phyloP scores from a whole-genome alignment of 345 rosid species.

The Triadica sebifera region DNA sequence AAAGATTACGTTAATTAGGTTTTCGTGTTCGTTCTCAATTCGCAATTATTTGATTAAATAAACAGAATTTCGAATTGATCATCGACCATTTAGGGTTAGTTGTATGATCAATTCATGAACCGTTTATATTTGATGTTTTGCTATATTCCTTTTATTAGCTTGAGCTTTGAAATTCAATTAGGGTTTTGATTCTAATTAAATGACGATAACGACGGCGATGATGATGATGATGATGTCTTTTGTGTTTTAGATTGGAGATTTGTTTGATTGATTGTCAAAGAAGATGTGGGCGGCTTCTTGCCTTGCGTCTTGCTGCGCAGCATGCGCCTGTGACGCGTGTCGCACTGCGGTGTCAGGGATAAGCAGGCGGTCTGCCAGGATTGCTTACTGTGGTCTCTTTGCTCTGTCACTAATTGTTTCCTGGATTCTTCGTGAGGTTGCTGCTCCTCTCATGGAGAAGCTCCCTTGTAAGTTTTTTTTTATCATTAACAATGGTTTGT shows the following conservation, averaged over 20 bases:
- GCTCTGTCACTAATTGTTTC: constrained; percentile 87
- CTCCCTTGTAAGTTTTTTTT: constrained; percentile 73
- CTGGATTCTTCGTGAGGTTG: constrained; percentile 96
- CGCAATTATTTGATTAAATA: background rate
- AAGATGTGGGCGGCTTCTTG: constrained; percentile 98
- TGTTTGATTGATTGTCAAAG: background rate
- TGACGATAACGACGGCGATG: background rate
- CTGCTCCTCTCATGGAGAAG: constrained; percentile 98
- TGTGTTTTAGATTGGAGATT: constrained; percentile 1
- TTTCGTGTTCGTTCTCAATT: background rate
- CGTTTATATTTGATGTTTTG: background rate
- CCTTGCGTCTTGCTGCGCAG: constrained; percentile 97
- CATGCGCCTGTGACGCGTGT: constrained; percentile 96
- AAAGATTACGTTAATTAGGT: background rate
- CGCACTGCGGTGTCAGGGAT: constrained; percentile 85
- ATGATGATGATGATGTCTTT: background rate
- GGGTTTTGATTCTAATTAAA: background rate
- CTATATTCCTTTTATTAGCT: background rate
- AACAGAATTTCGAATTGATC: background rate
- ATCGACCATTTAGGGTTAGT: background rate
- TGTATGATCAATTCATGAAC: background rate
- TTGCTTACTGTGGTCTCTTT: constrained; percentile 96
- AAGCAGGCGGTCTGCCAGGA: constrained; percentile 93
- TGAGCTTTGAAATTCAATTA: background rate
- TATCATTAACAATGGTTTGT: background rate